Evolutionary conservation across 495 filamentous ascomycete species (phyloP).

Genomic region (Hamigera avellanea): DNA sequence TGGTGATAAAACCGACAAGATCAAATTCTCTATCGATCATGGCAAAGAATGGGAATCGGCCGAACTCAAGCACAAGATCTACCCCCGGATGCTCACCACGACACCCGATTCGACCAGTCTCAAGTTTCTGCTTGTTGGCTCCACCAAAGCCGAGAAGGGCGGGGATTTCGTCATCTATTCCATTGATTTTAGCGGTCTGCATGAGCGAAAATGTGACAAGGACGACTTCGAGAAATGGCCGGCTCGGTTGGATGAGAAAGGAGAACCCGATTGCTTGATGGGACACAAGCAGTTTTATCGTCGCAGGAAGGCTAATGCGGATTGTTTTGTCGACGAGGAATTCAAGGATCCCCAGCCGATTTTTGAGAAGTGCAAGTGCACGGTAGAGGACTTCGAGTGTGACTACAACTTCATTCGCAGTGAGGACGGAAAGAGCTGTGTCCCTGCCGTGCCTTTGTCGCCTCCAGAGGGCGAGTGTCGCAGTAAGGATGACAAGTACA

Average conservation of each 20-base stretch:
- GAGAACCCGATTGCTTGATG: slow-evolving; percentile 82
- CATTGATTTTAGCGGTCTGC: slow-evolving; percentile 72
- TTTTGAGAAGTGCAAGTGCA: slow-evolving; percentile 66
- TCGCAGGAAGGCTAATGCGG: slow-evolving; percentile 68
- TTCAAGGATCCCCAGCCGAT: slow-evolving; percentile 61
- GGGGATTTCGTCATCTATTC: slow-evolving; percentile 47
- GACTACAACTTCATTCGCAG: slow-evolving; percentile 72
- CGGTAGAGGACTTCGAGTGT: slow-evolving; percentile 79
- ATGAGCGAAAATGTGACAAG: slow-evolving; percentile 69
- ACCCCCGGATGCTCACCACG: slow-evolving; percentile 63
- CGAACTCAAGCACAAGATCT: slow-evolving; percentile 48
- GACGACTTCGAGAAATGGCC: slow-evolving; percentile 80
- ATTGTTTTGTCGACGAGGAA: slow-evolving; percentile 81
- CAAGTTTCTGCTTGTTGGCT: slow-evolving; percentile 68
- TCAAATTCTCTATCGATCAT: slow-evolving; percentile 78
- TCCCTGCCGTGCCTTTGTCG: slow-evolving; percentile 38
- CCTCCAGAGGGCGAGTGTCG: slow-evolving; percentile 55
- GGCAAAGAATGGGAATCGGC: slow-evolving; percentile 65
- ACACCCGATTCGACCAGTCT: slow-evolving; percentile 81
- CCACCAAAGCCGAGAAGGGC: slow-evolving; percentile 29
- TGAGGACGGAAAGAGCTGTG: slow-evolving; percentile 54
- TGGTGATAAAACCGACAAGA: slow-evolving; percentile 45
- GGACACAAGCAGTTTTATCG: slow-evolving; percentile 78
- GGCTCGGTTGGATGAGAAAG: slow-evolving; percentile 68
- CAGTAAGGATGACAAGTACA: slow-evolving; percentile 54